Evolutionary conservation across 345 rosid genomes (phyloP), one percentile per base, ranked within the genome.

Genomic region (Pugionium cornutum): DNA sequence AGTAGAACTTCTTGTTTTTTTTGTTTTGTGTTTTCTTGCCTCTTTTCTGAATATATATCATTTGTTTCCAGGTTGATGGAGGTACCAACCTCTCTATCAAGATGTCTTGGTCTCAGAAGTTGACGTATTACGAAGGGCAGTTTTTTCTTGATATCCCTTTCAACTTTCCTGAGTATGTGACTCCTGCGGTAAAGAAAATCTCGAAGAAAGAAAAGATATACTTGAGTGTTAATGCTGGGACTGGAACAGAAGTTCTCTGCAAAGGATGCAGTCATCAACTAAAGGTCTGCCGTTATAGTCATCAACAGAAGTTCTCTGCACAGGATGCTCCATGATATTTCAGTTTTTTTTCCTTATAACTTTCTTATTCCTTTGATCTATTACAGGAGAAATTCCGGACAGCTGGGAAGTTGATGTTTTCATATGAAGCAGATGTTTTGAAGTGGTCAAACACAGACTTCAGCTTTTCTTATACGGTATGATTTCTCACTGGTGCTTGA

Each of bases 371-470:
- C 33, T 18, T 18, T 46, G 39, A 40, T 62, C 10, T 10, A 4
- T 66, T 79, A 7, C 82, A 94, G 99, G 84, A 88, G 79, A 64
- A 82, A 67, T 69, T 77, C 33, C 82, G 89, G 42, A 81, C 77
- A 1, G 81, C 71, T 1, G 96, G 95, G 54, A 82, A 77, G 49
- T 70, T 88, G 75, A 72, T 83, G 59, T 86, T 80, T 75, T 62
- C 75, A 9, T 82, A 88, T 77, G 99, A 88, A 81, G 70, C 91
- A 64, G 92, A 90, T 54, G 95, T 94, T 78, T 89, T 90, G 33
- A 70, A 76, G 40, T 94, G 99, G 99, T 83, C 95, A 1, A 76
- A 74, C 60, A 37, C 68, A 9, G 96, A 94, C 78, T 79, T 94
- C 63, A 81, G 73, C 75, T 81, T 86, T 71, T 78, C 95, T 64